Conservation (phyloP, 306 rosid genomes). For the Begonia peltatifolia region DNA sequence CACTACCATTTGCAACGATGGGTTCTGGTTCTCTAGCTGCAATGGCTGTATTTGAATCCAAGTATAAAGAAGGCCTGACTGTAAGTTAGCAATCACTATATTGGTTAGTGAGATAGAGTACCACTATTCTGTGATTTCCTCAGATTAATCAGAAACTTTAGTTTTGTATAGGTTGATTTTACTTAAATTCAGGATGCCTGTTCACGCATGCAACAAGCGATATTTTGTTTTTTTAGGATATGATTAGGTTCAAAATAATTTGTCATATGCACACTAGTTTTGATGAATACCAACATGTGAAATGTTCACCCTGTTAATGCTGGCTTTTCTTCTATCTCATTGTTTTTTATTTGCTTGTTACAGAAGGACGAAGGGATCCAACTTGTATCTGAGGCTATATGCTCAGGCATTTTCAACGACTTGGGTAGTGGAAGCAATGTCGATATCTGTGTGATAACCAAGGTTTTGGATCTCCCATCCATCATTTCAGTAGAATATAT, state of each 20-base stretch:
- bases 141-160: background rate
- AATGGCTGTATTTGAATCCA: conserved; percentile 34
- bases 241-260: no score
- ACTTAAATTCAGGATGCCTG: no score
- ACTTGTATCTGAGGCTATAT: conserved; percentile 67
- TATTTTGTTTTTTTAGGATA: no score
- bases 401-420: conserved; percentile 91
- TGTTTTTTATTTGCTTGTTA: conserved; percentile 6
- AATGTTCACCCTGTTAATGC: no score
- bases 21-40: conserved; percentile 50
- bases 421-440: conserved; percentile 98
- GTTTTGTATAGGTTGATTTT: no score
- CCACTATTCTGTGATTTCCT: background rate
- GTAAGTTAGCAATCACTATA: conserved; percentile 15
- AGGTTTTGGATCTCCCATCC: conserved; percentile 33
- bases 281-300: no score
- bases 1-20: conserved; percentile 39
- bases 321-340: background rate
- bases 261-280: no score
- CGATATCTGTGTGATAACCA: conserved; percentile 87
- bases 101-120: background rate
- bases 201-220: no score
- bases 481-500: conserved; percentile 5
- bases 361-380: conserved; percentile 75
- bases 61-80: conserved; percentile 50